Base-by-base conservation (phyloP, 176 grass and related monocot genomes). In the Dendrocalamus sinicus region DNA sequence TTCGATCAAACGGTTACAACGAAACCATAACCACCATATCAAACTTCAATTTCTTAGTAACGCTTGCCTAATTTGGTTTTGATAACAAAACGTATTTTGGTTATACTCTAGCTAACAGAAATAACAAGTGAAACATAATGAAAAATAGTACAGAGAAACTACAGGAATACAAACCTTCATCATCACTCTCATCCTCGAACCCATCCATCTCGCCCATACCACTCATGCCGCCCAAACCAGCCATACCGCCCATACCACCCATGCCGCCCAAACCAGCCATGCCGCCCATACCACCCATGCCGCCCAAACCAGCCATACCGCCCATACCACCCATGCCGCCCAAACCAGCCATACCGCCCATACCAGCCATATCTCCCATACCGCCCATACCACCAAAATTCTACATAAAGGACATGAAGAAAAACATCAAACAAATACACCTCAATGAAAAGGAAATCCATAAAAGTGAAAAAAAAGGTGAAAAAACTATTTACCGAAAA, bases 151-250 rank as follows among this genome's bases (percentile, higher is more conserved):
- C 8, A 50, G 16, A 78, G 10, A 72, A 40, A 75, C 16, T 12
- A 66, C 19, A 82, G 14, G 51, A 73, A 59, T 68, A 92, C 81
- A 17, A 83, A 97, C 94, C 94, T 92, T 97, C 94, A 26, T 97
- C 88, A 50, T 94, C 94, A 76, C 89, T 97, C 32, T 92, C 94
- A 71, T 97, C 94, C 28, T 92, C 92, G 2, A 94, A 82, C 63
- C 90, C 91, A 70, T 90, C 92, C 92, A 87, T 90, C 46, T 39
- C 83, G 0, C 64, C 84, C 84, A 92, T 48, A 8, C 63, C 92
- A 0, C 51, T 81, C 84, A 86, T 23, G 2, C 68, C 85, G 0
- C 77, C 52, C 35, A 87, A 15, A 1, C 67, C 89, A 2, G 12
- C 88, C 84, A 94, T 67, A 8, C 87, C 83, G 37, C 73, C 77